Base-by-base conservation (phyloP, 495 filamentous ascomycete species). In the Aspergillus hancockii region DNA sequence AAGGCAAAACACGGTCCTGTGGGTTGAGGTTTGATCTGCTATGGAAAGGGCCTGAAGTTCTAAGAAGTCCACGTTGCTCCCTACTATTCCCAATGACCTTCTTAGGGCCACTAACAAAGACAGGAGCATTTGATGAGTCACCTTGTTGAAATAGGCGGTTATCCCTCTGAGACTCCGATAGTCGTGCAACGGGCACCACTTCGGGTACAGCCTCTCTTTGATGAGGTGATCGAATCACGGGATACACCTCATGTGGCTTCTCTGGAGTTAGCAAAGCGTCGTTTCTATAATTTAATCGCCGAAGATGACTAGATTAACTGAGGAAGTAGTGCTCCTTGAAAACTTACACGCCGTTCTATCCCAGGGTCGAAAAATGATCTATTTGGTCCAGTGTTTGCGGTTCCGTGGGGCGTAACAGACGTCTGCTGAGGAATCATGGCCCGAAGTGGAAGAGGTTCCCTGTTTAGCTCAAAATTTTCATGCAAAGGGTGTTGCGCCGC, bases 41-140 rank as follows among this genome's bases (percentile, higher is more conserved):
- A 52, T 62, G 63, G 54, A 55, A 58, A 31, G 63, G 52, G 34
- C 49, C 54, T n/a, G 58, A 49, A 21, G 60, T 8, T 43, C 63
- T 66, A 52, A 60, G 41, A 32, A 55, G 58, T 22, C 63, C 61
- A 56, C 59, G 40, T 45, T 67, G 62, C 32, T 54, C 59, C 36
- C 65, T 58, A 41, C 43, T 54, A 52, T 49, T 63, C n/a, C 62
- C 61, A 54, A 46, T 55, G 7, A 56, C 55, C 14, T 71, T 63
- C 32, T 64, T 69, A 13, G 72, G 73, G 22, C 73, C 72, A 52
- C 68, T 67, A 53, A 77, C 71, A 60, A 76, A 78, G 7, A 79
- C 57, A 52, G 77, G 72, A 19, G 59, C 57, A 63, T 74, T 67
- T 23, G 62, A 36, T 43, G 63, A 59, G 32, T 67, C 57, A 47